Conservation (phyloP, 1,284 basidiomycete species). For the Chondrostereum purpureum region DNA sequence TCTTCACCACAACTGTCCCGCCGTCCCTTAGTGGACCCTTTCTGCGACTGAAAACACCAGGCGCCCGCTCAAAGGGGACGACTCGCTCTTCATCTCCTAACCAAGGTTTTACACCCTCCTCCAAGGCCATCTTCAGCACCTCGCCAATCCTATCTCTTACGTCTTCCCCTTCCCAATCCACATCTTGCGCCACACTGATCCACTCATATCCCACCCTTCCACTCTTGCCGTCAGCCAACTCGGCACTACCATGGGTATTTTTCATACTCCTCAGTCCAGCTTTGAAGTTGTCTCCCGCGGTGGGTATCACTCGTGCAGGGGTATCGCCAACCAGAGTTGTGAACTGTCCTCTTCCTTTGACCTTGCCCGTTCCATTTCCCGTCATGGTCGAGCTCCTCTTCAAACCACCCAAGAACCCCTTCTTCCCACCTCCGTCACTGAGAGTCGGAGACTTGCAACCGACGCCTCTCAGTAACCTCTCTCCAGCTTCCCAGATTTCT, state of each 20-base stretch:
- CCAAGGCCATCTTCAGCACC: conserved; percentile 44
- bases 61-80: conserved; percentile 35
- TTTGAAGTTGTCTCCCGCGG: conserved; percentile 61
- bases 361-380: conserved; percentile 1
- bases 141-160: conserved; percentile 58
- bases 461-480: conserved; percentile 42
- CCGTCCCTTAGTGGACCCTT: conserved; percentile 16
- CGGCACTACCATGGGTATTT: conserved; percentile 14
- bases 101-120: conserved; percentile 37
- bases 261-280: conserved; percentile 61
- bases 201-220: conserved; percentile 62
- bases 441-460: conserved; percentile 11
- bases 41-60: conserved; percentile 26
- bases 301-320: conserved; percentile 56
- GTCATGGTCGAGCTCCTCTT: conserved; percentile 12
- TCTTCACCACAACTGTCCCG: conserved; percentile 19
- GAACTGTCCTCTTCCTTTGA: conserved; percentile 45
- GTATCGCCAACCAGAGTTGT: conserved; percentile 70
- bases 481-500: conserved; percentile 67
- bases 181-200: conserved; percentile 66
- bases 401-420: conserved; percentile 14
- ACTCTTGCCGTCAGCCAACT: conserved; percentile 15
- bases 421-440: conserved; percentile 23
- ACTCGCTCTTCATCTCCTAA: conserved; percentile 26
- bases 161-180: conserved; percentile 75